These are phyloP conservation scores for Arabidopsis hybrid DNA, from an alignment of 441 rosid genomes.

Conservation along the genomic window DNA sequence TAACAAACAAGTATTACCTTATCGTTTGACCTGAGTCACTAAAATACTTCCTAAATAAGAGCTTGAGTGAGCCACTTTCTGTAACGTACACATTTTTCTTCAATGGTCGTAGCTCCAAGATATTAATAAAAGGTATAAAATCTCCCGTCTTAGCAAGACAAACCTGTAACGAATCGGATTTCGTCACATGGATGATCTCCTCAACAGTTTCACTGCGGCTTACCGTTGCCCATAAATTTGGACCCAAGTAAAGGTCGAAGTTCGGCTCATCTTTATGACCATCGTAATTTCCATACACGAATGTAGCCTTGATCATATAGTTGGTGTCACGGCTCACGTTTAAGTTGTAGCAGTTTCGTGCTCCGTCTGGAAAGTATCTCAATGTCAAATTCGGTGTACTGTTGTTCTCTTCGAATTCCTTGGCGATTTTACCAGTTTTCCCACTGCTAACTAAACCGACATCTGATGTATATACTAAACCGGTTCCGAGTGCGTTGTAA, in stretches of 20 bases:
- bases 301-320: slow-evolving; percentile 46
- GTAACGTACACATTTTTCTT: slow-evolving; percentile 37
- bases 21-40: slow-evolving; percentile 22
- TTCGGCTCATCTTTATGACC: slow-evolving; percentile 15
- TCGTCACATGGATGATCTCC: slow-evolving; percentile 53
- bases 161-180: slow-evolving; percentile 32
- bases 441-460: slow-evolving; percentile 27
- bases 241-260: slow-evolving; percentile 49
- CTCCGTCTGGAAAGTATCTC: slow-evolving; percentile 50
- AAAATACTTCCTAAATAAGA: slow-evolving; percentile 28
- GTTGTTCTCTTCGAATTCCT: slow-evolving; percentile 15
- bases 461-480: slow-evolving; percentile 48
- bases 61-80: slow-evolving; percentile 45
- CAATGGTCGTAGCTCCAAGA: slow-evolving; percentile 58
- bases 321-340: slow-evolving; percentile 39
- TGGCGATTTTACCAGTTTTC: slow-evolving; percentile 22
- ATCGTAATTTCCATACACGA: slow-evolving; percentile 54
- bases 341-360: slow-evolving; percentile 47
- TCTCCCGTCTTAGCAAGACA: slow-evolving; percentile 54
- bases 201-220: neutral
- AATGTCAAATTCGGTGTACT: slow-evolving; percentile 32
- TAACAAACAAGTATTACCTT: slow-evolving; percentile 4
- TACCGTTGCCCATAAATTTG: slow-evolving; percentile 51
- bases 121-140: slow-evolving; percentile 58
- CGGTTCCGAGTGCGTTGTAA: slow-evolving; percentile 26